phyloP scores from a whole-genome alignment of 495 filamentous ascomycete genomes.

The Penicillium pancosmium region DNA sequence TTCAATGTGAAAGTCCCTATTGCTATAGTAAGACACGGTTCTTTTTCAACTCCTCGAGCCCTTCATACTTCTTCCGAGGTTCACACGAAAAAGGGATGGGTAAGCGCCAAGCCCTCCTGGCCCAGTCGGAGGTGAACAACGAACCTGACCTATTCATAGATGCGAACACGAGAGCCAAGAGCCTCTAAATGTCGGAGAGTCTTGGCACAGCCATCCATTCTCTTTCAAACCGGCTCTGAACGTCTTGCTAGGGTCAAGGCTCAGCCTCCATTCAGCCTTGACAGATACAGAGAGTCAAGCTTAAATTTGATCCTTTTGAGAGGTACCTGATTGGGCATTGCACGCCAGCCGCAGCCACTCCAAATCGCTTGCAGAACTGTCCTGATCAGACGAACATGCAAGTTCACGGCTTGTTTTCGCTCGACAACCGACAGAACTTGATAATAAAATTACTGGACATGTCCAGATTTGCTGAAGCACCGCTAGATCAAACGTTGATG shows the following conservation, averaged over 20 bases:
- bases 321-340: background rate
- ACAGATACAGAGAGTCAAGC: background rate
- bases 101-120: too few relatives aligned
- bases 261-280: too few relatives aligned
- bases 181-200: background rate
- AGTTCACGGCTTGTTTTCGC: background rate
- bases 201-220: background rate
- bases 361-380: background rate
- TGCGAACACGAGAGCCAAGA: background rate
- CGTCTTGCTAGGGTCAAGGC: too few relatives aligned
- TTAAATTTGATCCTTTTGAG: background rate
- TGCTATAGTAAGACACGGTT: too few relatives aligned
- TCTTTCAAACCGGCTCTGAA: too few relatives aligned
- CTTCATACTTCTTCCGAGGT: too few relatives aligned
- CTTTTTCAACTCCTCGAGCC: too few relatives aligned
- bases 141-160: background rate
- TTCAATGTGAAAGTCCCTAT: too few relatives aligned
- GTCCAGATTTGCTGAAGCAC: background rate
- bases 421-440: background rate
- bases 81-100: too few relatives aligned
- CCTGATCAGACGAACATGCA: background rate
- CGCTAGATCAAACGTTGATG: background rate
- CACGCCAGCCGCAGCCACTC: background rate
- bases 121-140: too few relatives aligned
- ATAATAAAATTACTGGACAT: background rate